Evolutionary conservation across 495 filamentous ascomycete genomes (phyloP), one percentile per base, ranked within the genome.

Genomic region (Xylaria longipes): DNA sequence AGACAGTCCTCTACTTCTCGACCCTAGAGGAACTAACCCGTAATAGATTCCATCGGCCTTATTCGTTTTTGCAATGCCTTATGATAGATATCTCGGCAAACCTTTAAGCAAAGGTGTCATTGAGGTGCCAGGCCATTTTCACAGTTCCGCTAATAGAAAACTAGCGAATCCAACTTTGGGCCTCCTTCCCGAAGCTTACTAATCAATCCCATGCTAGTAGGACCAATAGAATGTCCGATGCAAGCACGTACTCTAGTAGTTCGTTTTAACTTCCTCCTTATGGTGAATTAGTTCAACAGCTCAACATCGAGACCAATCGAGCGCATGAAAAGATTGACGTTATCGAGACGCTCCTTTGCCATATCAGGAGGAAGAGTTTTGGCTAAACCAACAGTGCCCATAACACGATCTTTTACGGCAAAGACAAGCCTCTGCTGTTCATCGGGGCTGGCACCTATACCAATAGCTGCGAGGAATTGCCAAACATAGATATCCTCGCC

Each of bases 271-370:
- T 12, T 20, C n/a, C 25, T 33, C 43, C 22, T 64, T 3, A 5
- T 27, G 22, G 31, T 27, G 43, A 54, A 41, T 89, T 77, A 97
- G 78, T 92, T 91, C 73, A 99, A 90, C 70, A 98, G 84, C 75
- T 97, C 96, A 43, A 99, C 96, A 84, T 98, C 97, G 75, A 99
- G 86, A 5, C 96, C 97, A 80, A 99, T 98, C 65, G 95, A 96
- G 72, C 94, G 89, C 95, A 99, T 98, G 80, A 99, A 99, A 37
- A 99, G 83, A 81, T 99, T 98, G 74, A 99, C 97, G 78, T 97
- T 95, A 69, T 91, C 91, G 58, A 97, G 85, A 68, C 94, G 90
- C 78, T 91, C 88, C 74, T 87, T 89, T 22, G 91, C 89, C 89
- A 97, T 91, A 52, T 96, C 94, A 22, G 90, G 85, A 15, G 97